phyloP scores from a whole-genome alignment of 495 filamentous ascomycete genomes.

The Aspergillus ostianus region DNA sequence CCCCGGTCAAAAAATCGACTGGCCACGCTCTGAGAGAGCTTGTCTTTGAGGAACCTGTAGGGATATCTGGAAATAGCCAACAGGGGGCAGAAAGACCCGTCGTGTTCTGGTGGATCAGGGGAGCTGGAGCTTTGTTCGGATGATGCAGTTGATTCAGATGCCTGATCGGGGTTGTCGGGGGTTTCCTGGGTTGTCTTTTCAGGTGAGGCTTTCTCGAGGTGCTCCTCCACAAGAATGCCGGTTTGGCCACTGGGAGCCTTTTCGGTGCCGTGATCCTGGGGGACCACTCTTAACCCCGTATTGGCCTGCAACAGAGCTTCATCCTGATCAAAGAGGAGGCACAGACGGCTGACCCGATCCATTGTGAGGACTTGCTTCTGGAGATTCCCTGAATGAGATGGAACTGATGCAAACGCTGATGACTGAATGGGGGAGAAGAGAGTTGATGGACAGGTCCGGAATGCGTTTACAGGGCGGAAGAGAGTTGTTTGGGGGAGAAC shows the following conservation, averaged over 20 bases:
- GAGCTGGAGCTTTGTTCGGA: not conserved
- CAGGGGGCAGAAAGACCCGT: constrained; percentile 58
- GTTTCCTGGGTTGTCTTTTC: not conserved
- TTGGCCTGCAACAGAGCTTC: constrained; percentile 19
- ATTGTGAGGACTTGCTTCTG: constrained; percentile 9
- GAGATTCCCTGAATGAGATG: not conserved
- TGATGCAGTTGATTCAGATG: too few relatives aligned
- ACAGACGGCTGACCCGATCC: constrained; percentile 24
- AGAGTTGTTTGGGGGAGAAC: not conserved
- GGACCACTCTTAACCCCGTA: constrained; percentile 18
- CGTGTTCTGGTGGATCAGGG: not conserved
- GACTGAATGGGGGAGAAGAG: not conserved
- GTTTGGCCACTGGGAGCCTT: not conserved
- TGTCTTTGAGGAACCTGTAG: constrained; percentile 53
- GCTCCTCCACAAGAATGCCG: not conserved
- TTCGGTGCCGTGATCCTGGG: too few relatives aligned
- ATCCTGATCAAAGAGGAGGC: constrained; percentile 27
- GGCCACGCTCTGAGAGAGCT: constrained; percentile 47
- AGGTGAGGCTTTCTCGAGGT: not conserved
- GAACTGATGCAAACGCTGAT: not conserved
- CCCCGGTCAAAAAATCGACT: constrained; percentile 54
- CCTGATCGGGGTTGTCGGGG: too few relatives aligned
- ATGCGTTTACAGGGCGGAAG: too few relatives aligned
- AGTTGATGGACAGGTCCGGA: too few relatives aligned
- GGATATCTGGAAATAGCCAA: constrained; percentile 58